Evolutionary conservation across 2,329 filamentous ascomycete genomes (phyloP), one percentile per base, ranked within the genome.

Genomic region (Penicillium brasilianum): DNA sequence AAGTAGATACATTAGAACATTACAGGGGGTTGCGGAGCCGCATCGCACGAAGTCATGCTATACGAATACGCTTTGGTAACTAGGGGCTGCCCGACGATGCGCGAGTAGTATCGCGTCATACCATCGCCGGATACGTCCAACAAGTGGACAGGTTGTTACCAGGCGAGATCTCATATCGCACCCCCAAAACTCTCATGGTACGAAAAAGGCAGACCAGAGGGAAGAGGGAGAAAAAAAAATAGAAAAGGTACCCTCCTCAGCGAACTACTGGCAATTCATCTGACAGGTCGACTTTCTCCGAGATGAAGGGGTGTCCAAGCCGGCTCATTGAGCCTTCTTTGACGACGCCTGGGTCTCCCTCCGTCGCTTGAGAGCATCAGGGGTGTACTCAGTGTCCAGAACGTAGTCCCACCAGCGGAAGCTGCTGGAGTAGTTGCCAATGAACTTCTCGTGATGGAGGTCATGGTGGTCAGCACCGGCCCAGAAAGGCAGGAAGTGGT

Each of bases 401-500:
- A 89, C 78, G 78, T 90, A 96, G 82, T 99, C 95, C 95, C 95
- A 99, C 95, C 95, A 99, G 78, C 94, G 87, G 88, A 99, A 99
- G 84, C 92, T 96, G 76, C 93, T 97, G 55, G 94, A 84, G 78
- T 98, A 99, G 84, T 99, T 99, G 71, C 95, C 95, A 66, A 99
- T 93, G 82, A 99, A 99, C 77, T 93, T 92, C 84, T 99, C 95
- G 82, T 99, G 95, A 82, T 99, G 95, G 48, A 93, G 83, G 74
- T 99, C 95, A 82, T 99, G 95, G 82, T 98, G 94, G 71, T 96
- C 89, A 58, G 95, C 95, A 64, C 95, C 95, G 58, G 94, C 94
- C 95, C 95, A 99, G 87, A 99, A 93, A 37, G 95, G 95, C 55
- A 99, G 82, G 84, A 98, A 91, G 80, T 97, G 92, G 79, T 93